phyloP scores from a whole-genome alignment of 345 rosid species.

The Salix caprea region DNA sequence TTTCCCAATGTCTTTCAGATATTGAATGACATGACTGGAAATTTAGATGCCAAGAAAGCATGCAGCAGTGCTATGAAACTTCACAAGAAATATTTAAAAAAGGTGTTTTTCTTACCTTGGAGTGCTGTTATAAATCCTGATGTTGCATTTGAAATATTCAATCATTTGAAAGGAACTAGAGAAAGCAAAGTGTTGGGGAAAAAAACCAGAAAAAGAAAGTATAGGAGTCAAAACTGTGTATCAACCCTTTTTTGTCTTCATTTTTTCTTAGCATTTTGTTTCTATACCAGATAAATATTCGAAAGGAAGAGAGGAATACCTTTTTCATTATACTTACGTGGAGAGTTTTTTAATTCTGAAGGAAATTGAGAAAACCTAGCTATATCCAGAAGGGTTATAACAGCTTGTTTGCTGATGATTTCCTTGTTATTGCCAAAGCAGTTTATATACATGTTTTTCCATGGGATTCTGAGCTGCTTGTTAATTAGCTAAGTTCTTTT shows the following conservation, averaged over 20 bases:
- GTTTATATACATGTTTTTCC: neutral
- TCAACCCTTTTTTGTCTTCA: neutral
- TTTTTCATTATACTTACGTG: neutral
- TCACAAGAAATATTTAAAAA: slow-evolving; percentile 86
- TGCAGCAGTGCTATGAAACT: slow-evolving; percentile 93
- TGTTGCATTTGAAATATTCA: slow-evolving; percentile 3
- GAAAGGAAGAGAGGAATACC: neutral
- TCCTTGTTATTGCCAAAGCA: neutral
- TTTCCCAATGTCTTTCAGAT: slow-evolving; percentile 43
- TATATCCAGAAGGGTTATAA: neutral
- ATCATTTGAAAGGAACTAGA: neutral
- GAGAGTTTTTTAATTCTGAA: neutral
- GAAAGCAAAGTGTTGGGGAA: neutral
- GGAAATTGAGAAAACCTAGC: neutral
- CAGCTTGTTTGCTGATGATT: neutral
- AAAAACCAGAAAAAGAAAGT: neutral
- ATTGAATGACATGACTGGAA: slow-evolving; percentile 84
- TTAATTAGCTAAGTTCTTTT: neutral
- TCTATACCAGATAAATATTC: neutral
- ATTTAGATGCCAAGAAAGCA: slow-evolving; percentile 86
- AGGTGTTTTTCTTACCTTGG: slow-evolving; percentile 38
- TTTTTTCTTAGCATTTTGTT: neutral
- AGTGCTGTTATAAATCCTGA: neutral
- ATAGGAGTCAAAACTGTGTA: neutral
- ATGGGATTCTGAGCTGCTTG: neutral